These are phyloP conservation scores for Platanus orientalis DNA, from an alignment of 164 flowering plant species.

Conservation along the genomic window DNA sequence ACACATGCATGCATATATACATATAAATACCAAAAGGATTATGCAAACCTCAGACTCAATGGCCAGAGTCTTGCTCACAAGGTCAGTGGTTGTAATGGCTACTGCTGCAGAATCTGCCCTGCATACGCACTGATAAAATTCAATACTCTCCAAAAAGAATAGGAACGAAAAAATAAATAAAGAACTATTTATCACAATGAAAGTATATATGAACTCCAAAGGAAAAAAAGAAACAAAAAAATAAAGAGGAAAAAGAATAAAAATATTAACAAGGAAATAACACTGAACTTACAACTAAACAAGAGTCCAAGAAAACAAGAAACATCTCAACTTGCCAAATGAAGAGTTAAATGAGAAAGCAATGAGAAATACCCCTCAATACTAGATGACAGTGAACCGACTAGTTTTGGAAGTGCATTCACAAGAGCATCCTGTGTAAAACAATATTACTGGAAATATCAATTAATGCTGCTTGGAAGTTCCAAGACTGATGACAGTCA, in stretches of 20 bases:
- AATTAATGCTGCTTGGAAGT: neutral
- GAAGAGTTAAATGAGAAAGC: slow-evolving; percentile 1
- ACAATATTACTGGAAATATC: slow-evolving; percentile 3
- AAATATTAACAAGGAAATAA: neutral
- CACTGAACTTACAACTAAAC: neutral
- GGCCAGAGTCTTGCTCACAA: slow-evolving; percentile 97
- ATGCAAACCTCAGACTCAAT: slow-evolving; percentile 60
- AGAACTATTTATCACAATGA: neutral
- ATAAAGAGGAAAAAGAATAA: neutral
- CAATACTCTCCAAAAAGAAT: neutral
- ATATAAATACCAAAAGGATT: neutral
- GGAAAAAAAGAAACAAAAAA: neutral
- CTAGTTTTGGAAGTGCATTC: slow-evolving; percentile 70
- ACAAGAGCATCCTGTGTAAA: slow-evolving; percentile 81
- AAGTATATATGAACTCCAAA: neutral
- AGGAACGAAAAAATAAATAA: neutral
- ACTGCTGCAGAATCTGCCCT: slow-evolving; percentile 95
- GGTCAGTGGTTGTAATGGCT: slow-evolving; percentile 97
- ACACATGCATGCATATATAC: neutral
- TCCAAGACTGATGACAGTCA: neutral
- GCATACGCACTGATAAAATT: slow-evolving; percentile 25
- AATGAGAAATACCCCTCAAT: slow-evolving; percentile 50
- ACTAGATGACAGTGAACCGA: slow-evolving; percentile 53
- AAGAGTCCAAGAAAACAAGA: neutral
- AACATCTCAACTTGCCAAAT: neutral